Evolutionary conservation across 1,284 basidiomycete genomes (phyloP).

Genomic region (Pholiota adiposa): DNA sequence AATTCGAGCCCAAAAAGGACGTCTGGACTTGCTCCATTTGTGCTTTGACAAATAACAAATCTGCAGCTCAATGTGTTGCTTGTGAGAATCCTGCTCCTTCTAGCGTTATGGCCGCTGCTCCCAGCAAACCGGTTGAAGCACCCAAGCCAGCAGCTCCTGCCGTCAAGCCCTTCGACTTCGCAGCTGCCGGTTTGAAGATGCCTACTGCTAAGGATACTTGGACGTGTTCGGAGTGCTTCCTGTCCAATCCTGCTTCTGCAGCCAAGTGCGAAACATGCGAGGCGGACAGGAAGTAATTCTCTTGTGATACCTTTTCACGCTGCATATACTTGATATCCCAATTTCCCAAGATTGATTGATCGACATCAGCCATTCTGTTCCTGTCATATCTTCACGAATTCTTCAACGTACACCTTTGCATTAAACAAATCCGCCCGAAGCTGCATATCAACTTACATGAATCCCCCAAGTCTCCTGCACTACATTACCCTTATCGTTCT

Average conservation of each 20-base stretch:
- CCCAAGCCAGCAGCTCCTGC: slow-evolving; percentile 21
- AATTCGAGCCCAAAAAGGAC: slow-evolving; percentile 32
- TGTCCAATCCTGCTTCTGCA: slow-evolving; percentile 28
- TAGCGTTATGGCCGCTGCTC: background rate
- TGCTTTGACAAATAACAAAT: slow-evolving; percentile 46
- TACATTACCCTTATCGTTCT: slow-evolving; percentile 8
- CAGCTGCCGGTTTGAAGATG: slow-evolving; percentile 50
- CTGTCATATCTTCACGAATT: background rate
- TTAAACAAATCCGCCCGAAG: background rate
- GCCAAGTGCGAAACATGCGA: slow-evolving; percentile 21
- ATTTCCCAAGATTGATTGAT: background rate
- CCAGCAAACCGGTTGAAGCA: slow-evolving; percentile 3
- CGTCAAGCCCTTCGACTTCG: slow-evolving; percentile 52
- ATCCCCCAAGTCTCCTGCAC: background rate
- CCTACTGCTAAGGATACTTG: slow-evolving; percentile 35
- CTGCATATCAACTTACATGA: background rate
- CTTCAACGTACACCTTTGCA: background rate
- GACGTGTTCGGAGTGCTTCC: slow-evolving; percentile 58
- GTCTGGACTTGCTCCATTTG: slow-evolving; percentile 46
- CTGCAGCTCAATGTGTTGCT: slow-evolving; percentile 52
- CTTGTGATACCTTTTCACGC: background rate
- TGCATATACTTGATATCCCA: background rate
- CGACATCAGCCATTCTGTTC: background rate
- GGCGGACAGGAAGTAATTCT: background rate
- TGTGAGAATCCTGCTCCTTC: slow-evolving; percentile 47